Evolutionary conservation across 2,329 filamentous ascomycete species (phyloP).

Genomic region (Coniochaeta sp.): DNA sequence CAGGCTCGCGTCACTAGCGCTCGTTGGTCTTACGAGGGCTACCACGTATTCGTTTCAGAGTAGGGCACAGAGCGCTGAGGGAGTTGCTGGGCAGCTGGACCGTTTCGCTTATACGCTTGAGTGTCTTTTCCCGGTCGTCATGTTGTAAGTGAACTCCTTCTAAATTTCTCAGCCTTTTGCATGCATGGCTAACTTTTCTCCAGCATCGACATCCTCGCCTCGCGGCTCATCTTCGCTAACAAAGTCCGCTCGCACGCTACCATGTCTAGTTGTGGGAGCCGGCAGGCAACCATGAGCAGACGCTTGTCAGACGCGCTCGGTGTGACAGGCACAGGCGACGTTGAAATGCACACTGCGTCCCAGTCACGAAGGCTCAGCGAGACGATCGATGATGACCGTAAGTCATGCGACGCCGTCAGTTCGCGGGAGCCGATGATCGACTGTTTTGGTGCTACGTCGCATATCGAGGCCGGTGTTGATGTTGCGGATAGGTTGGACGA

Average conservation of each 20-base stretch:
- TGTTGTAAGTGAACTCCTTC: constrained; percentile 23
- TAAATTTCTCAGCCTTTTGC: not conserved
- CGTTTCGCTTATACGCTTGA: constrained; percentile 33
- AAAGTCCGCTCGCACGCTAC: constrained; percentile 2
- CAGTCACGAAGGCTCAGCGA: not conserved
- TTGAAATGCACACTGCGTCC: not conserved
- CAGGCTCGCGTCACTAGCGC: constrained; percentile 26
- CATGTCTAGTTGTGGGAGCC: constrained; percentile 2
- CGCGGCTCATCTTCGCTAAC: constrained; percentile 18
- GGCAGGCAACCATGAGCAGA: not conserved
- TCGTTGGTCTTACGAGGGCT: constrained; percentile 30
- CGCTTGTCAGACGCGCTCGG: not conserved
- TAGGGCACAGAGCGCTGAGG: constrained; percentile 26
- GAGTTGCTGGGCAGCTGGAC: constrained; percentile 28
- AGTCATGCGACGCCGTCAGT: not conserved
- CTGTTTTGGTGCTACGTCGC: not conserved
- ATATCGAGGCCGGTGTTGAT: not conserved
- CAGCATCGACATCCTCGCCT: constrained; percentile 26
- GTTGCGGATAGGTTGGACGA: not conserved
- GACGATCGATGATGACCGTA: not conserved
- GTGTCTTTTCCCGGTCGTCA: constrained; percentile 32
- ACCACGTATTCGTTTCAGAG: constrained; percentile 32
- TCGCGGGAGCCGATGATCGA: not conserved
- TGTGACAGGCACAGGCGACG: not conserved
- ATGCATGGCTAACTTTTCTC: not conserved